Evolutionary conservation across 164 flowering plant species (phyloP), one percentile per base, ranked within the genome.

Genomic region (Paratinospora sagittata): DNA sequence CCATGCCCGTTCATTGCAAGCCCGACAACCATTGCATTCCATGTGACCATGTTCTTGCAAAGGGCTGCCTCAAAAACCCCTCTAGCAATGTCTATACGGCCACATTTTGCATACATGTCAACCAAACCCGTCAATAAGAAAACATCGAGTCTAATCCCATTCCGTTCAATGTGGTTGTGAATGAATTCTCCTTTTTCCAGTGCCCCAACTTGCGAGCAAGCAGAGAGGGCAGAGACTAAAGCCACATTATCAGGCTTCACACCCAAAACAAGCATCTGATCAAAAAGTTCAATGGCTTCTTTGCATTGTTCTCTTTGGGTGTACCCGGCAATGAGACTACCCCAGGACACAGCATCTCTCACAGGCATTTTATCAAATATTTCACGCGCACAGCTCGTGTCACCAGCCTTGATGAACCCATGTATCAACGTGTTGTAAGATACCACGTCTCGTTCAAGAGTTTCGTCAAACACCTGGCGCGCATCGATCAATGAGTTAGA

Each of bases 21-120:
- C 71, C 93, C 97, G 41, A 82, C 73, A 11, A 89, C 79, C 86
- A 93, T 73, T 5, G 97, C 93, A 77, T 93, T 93, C 98, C 98
- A 91, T 1, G 95, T 82, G 72, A 72, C 82, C 71, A 90, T 69
- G 41, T 79, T 85, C 82, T 81, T 90, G 14, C 75, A 80, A 3
- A 43, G 39, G 70, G 86, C 78, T 0, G 79, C 74, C 62, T 86
- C 84, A 24, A 91, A 91, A 0, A 89, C 60, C 21, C 78, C 82
- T 47, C 63, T 73, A 8, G 98, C 90, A 70, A 27, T 73, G 23
- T 79, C 84, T 63, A 93, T 72, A 68, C 79, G 81, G 10, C 98
- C 98, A 71, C 97, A 90, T 71, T 93, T 93, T 0, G 95, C 86
- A 63, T 90, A 91, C 75, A 93, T 74, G 71, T 93, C 91, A 24